Conservation (phyloP, 148 eudicot species). For the Diospyros kaki region DNA sequence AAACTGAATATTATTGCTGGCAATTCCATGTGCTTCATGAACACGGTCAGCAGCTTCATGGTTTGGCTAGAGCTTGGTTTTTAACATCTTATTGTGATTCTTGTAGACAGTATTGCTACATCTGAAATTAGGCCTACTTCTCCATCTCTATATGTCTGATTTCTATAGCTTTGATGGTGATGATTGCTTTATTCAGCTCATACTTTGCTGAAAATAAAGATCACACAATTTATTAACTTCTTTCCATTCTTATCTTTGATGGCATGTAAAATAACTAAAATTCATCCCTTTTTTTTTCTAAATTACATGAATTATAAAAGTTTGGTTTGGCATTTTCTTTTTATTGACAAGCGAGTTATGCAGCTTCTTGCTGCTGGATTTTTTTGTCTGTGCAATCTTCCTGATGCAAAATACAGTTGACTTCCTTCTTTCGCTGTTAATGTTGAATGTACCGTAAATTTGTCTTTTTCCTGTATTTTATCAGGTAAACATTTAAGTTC, state of each 20-base stretch:
- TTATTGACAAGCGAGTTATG: background rate
- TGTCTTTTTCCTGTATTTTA: background rate
- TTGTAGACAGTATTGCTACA: too few relatives aligned
- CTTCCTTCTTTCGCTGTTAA: background rate
- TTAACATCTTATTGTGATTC: background rate
- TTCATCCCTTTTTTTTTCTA: background rate
- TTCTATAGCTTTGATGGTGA: background rate
- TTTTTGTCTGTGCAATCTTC: background rate
- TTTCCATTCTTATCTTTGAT: background rate
- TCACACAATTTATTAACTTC: background rate
- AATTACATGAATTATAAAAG: background rate
- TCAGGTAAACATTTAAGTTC: background rate
- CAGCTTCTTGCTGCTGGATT: background rate
- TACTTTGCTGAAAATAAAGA: background rate
- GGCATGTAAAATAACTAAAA: too few relatives aligned
- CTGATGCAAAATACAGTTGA: background rate
- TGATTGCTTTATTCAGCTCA: background rate
- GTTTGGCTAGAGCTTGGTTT: background rate
- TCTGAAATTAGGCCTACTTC: background rate
- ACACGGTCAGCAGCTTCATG: background rate
- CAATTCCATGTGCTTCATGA: background rate
- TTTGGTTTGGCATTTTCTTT: background rate
- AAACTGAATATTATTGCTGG: background rate
- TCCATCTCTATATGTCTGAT: background rate
- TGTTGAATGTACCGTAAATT: background rate